Evolutionary conservation across 768 basidiomycete genomes (phyloP).

Genomic region (Strobilomyces dryophilus): DNA sequence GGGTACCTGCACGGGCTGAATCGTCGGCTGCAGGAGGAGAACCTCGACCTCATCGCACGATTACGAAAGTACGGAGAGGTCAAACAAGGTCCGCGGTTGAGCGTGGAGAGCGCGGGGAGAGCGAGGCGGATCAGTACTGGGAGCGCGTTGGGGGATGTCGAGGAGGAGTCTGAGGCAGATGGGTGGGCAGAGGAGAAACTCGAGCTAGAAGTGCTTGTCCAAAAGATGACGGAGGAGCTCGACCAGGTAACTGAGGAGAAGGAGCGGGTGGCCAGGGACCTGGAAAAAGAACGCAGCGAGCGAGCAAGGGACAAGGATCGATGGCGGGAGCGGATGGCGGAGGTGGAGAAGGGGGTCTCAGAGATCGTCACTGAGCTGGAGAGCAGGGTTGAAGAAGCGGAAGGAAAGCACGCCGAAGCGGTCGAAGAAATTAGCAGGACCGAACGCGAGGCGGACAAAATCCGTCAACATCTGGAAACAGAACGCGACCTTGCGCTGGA

Average conservation of each 20-base stretch:
- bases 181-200: slow-evolving; percentile 72
- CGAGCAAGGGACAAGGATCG: slow-evolving; percentile 63
- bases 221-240: slow-evolving; percentile 31
- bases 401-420: slow-evolving; percentile 39
- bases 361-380: slow-evolving; percentile 66
- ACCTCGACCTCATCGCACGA: slow-evolving; percentile 57
- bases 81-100: slow-evolving; percentile 27
- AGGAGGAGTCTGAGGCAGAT: slow-evolving; percentile 60
- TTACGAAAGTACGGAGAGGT: slow-evolving; percentile 52
- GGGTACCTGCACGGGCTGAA: slow-evolving; percentile 84
- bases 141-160: slow-evolving; percentile 52
- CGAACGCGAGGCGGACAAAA: slow-evolving; percentile 43
- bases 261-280: slow-evolving; percentile 40
- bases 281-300: slow-evolving; percentile 53
- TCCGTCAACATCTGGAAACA: slow-evolving; percentile 41
- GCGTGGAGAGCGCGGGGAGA: slow-evolving; percentile 28
- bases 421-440: slow-evolving; percentile 38
- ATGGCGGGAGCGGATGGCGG: slow-evolving; percentile 67
- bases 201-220: slow-evolving; percentile 45
- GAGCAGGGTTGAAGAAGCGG: slow-evolving; percentile 47
- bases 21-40: slow-evolving; percentile 79
- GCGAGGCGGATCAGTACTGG: slow-evolving; percentile 51
- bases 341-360: slow-evolving; percentile 67
- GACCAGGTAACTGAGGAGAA: slow-evolving; percentile 43
- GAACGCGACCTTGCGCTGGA: slow-evolving; percentile 56